Conservation (phyloP, 2,329 filamentous ascomycete genomes). For the Apiospora arundinis region DNA sequence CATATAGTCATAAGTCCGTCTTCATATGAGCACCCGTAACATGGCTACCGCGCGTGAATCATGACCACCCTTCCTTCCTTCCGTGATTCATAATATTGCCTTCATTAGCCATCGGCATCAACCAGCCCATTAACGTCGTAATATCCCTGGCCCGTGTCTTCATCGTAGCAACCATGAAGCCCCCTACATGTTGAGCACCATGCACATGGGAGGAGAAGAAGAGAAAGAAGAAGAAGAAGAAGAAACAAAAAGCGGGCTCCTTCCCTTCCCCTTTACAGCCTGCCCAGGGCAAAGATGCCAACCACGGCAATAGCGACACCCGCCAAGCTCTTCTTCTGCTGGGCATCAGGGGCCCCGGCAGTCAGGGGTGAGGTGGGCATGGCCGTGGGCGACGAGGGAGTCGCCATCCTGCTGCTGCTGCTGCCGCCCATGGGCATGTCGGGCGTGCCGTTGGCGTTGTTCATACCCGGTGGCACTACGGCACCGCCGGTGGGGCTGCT, state of each 20-base stretch:
- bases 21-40: too few species aligned
- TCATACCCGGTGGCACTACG: not conserved
- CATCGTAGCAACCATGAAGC: too few species aligned
- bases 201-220: not conserved
- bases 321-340: not conserved
- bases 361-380: not conserved
- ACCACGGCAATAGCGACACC: not conserved
- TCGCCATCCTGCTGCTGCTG: not conserved
- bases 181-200: too few species aligned
- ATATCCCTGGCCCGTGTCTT: too few species aligned
- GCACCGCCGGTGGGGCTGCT: not conserved
- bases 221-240: not conserved
- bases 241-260: too few species aligned
- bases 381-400: not conserved
- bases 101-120: not conserved
- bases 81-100: not conserved
- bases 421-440: constrained; percentile 9
- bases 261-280: not conserved
- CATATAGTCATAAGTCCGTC: not conserved
- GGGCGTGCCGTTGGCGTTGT: not conserved
- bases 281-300: not conserved
- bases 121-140: not conserved
- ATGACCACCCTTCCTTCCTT: not conserved
- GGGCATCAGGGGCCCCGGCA: not conserved
- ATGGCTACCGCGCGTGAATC: not conserved